A percentile compares a stretch with the other conserved stretches of the same genome.
Evolutionary conservation across 305 asterid genomes (phyloP).

Genomic region (Rubia balearica): DNA sequence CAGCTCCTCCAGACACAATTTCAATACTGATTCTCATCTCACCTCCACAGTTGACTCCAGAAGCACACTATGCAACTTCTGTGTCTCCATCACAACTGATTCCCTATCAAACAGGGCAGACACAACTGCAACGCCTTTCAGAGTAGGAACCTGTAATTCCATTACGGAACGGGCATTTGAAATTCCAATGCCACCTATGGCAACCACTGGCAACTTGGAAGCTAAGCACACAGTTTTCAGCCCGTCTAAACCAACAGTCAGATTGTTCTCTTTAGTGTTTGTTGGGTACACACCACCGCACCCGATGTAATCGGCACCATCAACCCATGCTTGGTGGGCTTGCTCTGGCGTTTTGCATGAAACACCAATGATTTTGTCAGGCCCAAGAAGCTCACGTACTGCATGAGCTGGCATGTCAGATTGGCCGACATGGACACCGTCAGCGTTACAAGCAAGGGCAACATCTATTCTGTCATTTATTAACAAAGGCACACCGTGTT

Average conservation of each 20-base stretch:
- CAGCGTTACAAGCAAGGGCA: conserved; percentile 86
- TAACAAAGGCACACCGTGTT: conserved; percentile 55
- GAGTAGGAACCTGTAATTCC: conserved; percentile 48
- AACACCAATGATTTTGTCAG: conserved; percentile 79
- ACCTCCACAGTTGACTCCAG: conserved; percentile 23
- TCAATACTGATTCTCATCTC: conserved; percentile 17
- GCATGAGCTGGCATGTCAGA: conserved; percentile 76
- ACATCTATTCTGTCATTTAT: conserved; percentile 83
- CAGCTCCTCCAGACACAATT: neutral
- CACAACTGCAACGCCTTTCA: conserved; percentile 87
- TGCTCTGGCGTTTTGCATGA: conserved; percentile 88
- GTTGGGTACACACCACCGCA: conserved; percentile 91
- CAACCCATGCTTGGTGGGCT: conserved; percentile 67
- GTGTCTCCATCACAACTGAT: conserved; percentile 49
- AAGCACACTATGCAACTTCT: conserved; percentile 36
- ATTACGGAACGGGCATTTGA: conserved; percentile 56
- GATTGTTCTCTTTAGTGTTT: conserved; percentile 70
- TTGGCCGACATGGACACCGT: conserved; percentile 91
- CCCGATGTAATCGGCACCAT: conserved; percentile 94
- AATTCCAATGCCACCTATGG: conserved; percentile 75
- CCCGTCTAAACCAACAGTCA: conserved; percentile 72
- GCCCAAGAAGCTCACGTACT: conserved; percentile 73
- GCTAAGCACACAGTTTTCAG: conserved; percentile 51
- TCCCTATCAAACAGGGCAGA: conserved; percentile 83
- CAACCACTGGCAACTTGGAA: conserved; percentile 89